A percentile compares a stretch with the other conserved stretches of the same genome.
Evolutionary conservation across 108 stramenopile species (phyloP).

Genomic region (Aurantiochytrium sp.): DNA sequence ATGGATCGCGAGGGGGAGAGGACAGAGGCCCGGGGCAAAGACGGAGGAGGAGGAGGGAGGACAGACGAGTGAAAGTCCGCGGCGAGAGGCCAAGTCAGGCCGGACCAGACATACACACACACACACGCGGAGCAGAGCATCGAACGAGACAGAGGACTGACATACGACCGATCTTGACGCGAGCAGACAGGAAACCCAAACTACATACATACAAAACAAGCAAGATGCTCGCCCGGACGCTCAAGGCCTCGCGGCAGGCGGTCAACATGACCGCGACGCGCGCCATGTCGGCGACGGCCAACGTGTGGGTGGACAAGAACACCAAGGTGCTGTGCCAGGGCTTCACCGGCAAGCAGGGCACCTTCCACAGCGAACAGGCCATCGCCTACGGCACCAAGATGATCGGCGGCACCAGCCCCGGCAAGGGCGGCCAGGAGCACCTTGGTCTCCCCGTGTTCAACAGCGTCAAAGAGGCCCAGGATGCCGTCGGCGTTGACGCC

Average conservation of each 20-base stretch:
- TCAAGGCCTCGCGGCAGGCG: neutral
- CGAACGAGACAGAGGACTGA: too few relatives aligned
- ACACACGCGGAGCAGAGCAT: too few relatives aligned
- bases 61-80: too few relatives aligned
- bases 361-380: slow-evolving; percentile 64
- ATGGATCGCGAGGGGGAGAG: too few relatives aligned
- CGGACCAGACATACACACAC: too few relatives aligned
- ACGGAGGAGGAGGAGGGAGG: too few relatives aligned
- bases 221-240: neutral
- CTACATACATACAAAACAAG: neutral
- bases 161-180: too few relatives aligned
- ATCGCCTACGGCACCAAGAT: slow-evolving; percentile 98
- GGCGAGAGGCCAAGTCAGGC: too few relatives aligned
- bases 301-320: slow-evolving; percentile 95
- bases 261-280: slow-evolving; percentile 15
- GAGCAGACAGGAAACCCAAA: too few relatives aligned
- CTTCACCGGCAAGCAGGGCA: slow-evolving; percentile 90
- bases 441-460: slow-evolving; percentile 92
- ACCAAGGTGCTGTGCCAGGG: slow-evolving; percentile 95
- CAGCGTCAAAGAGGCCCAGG: slow-evolving; percentile 73
- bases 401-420: slow-evolving; percentile 94
- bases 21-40: too few relatives aligned
- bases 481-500: slow-evolving; percentile 84
- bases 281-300: slow-evolving; percentile 71
- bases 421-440: slow-evolving; percentile 85